Base-by-base conservation (phyloP, 116 monocot genomes). In the Cymodocea nodosa region DNA sequence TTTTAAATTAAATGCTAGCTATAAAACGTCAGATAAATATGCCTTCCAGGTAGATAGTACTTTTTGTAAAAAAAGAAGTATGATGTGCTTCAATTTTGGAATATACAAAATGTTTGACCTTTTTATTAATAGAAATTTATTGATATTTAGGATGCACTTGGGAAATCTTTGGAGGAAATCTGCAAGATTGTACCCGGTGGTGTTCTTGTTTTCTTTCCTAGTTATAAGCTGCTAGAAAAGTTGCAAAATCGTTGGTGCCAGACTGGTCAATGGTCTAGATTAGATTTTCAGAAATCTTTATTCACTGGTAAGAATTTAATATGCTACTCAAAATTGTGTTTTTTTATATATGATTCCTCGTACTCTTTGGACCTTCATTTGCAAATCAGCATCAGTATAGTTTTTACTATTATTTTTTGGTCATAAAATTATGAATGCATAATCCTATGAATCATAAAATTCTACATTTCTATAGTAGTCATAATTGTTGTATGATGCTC, bases 141-240 rank as follows among this genome's bases (percentile, higher is more conserved):
- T 44, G 44, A 11, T 44, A 11, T 44, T 11, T 44, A 98, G 98
- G 98, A 98, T 78, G 83, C 79, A 69, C 78, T 98, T 68, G 98
- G 98, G 72, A 56, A 72, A 51, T 75, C 98, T 8, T 67, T 98
- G n/a, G 98, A 98, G 64, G 92, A 91, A 77, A 98, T 98, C 40
- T 92, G 81, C 64, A 89, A 86, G 73, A 66, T 83, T 69, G 86
- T 91, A 56, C 98, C 98, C 36, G 84, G 84, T 51, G 98, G 98
- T 56, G 80, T 83, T 67, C 89, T 98, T 61, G 81, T 98, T 56
- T 98, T 98, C 72, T 92, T 98, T 52, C 92, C 98, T 34, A 98
- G 98, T 63, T 98, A 98, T 71, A 98, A 98, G 70, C 65, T 98
- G 64, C 56, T 98, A 48, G 89, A 98, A 53, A 98, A 92, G 74